Evolutionary conservation across 345 rosid genomes (phyloP).

Genomic region (Toxicodendron radicans): DNA sequence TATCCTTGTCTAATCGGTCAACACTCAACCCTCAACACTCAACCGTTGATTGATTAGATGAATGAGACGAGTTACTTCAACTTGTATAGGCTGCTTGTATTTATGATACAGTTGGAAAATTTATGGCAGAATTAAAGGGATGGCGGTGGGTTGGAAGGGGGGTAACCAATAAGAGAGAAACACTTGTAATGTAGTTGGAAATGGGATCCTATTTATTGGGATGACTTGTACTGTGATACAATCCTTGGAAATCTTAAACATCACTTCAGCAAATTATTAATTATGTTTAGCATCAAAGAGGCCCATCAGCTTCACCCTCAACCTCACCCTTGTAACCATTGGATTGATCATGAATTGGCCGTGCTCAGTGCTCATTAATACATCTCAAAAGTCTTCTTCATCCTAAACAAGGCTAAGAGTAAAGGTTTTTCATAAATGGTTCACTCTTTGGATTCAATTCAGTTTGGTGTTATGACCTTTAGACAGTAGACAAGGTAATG

Average conservation of each 20-base stretch:
- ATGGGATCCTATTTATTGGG: neutral
- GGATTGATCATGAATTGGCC: no score
- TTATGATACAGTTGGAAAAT: slow-evolving; percentile 27
- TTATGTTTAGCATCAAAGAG: no score
- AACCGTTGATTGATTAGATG: neutral
- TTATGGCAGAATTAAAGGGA: slow-evolving; percentile 26
- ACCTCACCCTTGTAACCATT: no score
- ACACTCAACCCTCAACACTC: neutral
- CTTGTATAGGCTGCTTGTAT: neutral
- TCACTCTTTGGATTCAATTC: neutral
- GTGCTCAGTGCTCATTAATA: no score
- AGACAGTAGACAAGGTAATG: neutral
- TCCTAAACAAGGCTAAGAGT: no score
- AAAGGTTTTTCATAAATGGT: no score
- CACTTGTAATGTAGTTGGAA: slow-evolving; percentile 18
- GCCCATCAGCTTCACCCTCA: no score
- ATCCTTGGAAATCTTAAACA: neutral
- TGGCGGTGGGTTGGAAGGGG: slow-evolving; percentile 1
- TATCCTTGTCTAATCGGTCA: neutral
- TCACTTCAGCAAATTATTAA: no score
- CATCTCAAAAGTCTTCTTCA: no score
- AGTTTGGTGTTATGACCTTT: neutral
- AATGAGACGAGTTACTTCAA: neutral
- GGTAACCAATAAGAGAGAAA: neutral
- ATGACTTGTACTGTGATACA: neutral